Evolutionary conservation across 768 basidiomycete genomes (phyloP).

Genomic region (Lactifluus piperatus): DNA sequence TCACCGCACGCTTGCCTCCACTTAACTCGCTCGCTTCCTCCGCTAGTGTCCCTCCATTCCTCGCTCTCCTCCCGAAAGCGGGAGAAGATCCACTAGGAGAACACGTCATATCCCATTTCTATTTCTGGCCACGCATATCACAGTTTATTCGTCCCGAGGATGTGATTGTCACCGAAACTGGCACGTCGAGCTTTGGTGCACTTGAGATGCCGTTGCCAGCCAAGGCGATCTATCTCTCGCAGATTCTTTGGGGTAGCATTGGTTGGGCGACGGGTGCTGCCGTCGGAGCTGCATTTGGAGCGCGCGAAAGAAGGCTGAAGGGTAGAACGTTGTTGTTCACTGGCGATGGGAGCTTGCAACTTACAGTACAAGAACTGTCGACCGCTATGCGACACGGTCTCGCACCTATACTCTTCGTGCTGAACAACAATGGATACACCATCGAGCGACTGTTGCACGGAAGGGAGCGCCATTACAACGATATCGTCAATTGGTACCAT

Average conservation of each 20-base stretch:
- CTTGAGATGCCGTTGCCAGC: slow-evolving; percentile 72
- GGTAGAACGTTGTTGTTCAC: slow-evolving; percentile 75
- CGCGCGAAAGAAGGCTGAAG: slow-evolving; percentile 43
- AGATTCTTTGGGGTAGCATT: slow-evolving; percentile 88
- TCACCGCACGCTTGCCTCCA: slow-evolving; percentile 45
- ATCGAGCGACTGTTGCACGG: slow-evolving; percentile 80
- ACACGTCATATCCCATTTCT: slow-evolving; percentile 60
- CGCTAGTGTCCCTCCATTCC: slow-evolving; percentile 38
- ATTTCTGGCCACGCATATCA: slow-evolving; percentile 76
- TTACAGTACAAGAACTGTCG: slow-evolving; percentile 76
- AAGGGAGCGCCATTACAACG: slow-evolving; percentile 68
- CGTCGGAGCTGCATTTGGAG: slow-evolving; percentile 77
- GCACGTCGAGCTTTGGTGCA: slow-evolving; percentile 80
- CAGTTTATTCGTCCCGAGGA: slow-evolving; percentile 64
- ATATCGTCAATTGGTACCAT: slow-evolving; percentile 70
- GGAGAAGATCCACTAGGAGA: slow-evolving; percentile 32
- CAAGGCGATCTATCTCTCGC: slow-evolving; percentile 54
- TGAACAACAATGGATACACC: slow-evolving; percentile 79
- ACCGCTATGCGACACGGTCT: slow-evolving; percentile 70
- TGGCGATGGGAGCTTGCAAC: slow-evolving; percentile 79
- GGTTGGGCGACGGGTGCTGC: slow-evolving; percentile 80
- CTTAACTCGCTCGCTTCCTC: slow-evolving; percentile 33
- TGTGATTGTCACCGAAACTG: slow-evolving; percentile 84
- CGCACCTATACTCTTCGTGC: slow-evolving; percentile 75
- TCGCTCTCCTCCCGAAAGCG: slow-evolving; percentile 32